Base-by-base conservation (phyloP, 129 eudicot genomes). In the Ambrosia trifida region DNA sequence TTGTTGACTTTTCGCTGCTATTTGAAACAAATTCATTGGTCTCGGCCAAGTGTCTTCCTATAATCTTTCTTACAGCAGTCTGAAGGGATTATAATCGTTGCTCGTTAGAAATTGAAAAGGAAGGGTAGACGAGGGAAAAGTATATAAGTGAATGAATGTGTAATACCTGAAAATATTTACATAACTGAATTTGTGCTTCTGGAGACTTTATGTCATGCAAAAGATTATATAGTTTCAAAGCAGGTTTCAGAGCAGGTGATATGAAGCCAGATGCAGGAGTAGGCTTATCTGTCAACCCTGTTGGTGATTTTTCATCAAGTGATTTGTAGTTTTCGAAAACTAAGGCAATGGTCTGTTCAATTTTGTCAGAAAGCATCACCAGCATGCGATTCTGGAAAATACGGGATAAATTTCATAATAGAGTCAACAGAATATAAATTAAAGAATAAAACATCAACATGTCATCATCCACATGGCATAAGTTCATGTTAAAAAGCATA, bases 301-400 rank as follows among this genome's bases (percentile, higher is more conserved):
- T 83, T 4, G 78, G 76, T 8, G 85, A 79, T 28, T 70, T 52
- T 74, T 91, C 95, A 75, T 91, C 92, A 36, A 91, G 83, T 31
- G 95, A 85, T 70, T 91, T 88, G 77, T 87, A 91, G 72, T 91
- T 91, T 75, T 91, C 95, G 45, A 88, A 91, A 45, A 82, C 88
- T 44, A 83, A 50, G 51, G 91, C 79, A 36, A 91, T 79, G 72
- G 74, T 76, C 68, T 85, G 79, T 79, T 85, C 95, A 11, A 88
- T 76, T 52, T 82, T 76, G 62, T 81, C 95, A 28, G 85, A 85
- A 70, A 88, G 75, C 57, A 82, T 88, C 68, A 91, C 91, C 69
- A 85, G 54, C 60, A 87, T 83, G 76, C 97, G 97, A 73, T 83
- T 89, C 97, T 91, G 85, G 54, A 52, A 65, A 79, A 33, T 3